Percentiles rank a stretch among this genome's conserved stretches.
These are phyloP conservation scores for Komagataea norvegica DNA, from an alignment of 1,139 yeast species.

Conservation along the genomic window DNA sequence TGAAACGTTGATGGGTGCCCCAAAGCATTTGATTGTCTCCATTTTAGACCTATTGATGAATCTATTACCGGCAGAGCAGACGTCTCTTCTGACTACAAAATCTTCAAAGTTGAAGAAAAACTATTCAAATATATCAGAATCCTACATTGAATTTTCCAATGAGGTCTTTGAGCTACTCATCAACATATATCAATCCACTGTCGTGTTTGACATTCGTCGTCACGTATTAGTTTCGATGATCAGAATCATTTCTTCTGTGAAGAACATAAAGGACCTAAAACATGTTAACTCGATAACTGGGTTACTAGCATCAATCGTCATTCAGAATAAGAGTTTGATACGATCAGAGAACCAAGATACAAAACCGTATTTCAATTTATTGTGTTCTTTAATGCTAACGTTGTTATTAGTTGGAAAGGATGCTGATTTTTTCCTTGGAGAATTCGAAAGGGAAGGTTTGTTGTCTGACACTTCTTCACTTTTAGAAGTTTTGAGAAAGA, in stretches of 20 bases:
- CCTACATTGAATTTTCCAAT: conserved; percentile 39
- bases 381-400: conserved; percentile 51
- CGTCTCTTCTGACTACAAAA: conserved; percentile 25
- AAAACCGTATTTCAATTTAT: conserved; percentile 39
- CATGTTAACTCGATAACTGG: conserved; percentile 35
- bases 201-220: conserved; percentile 63
- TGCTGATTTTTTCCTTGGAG: conserved; percentile 40
- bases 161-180: conserved; percentile 57
- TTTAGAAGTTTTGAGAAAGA: conserved; percentile 24
- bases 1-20: conserved; percentile 72
- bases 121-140: conserved; percentile 29
- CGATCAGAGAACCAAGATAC: conserved; percentile 22
- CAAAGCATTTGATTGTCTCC: conserved; percentile 57
- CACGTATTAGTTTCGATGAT: conserved; percentile 53
- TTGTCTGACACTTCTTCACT: conserved; percentile 45
- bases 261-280: conserved; percentile 18
- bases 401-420: conserved; percentile 41
- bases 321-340: conserved; percentile 45
- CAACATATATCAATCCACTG: conserved; percentile 70
- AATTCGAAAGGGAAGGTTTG: conserved; percentile 71
- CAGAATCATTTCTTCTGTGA: conserved; percentile 38
- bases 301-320: conserved; percentile 64
- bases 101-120: conserved; percentile 16
- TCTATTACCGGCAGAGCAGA: conserved; percentile 44
- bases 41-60: conserved; percentile 54